Percentiles rank a stretch among this genome's conserved stretches.
Conservation (phyloP, 2,329 filamentous ascomycete genomes). For the Domatiomyces catenatus region DNA sequence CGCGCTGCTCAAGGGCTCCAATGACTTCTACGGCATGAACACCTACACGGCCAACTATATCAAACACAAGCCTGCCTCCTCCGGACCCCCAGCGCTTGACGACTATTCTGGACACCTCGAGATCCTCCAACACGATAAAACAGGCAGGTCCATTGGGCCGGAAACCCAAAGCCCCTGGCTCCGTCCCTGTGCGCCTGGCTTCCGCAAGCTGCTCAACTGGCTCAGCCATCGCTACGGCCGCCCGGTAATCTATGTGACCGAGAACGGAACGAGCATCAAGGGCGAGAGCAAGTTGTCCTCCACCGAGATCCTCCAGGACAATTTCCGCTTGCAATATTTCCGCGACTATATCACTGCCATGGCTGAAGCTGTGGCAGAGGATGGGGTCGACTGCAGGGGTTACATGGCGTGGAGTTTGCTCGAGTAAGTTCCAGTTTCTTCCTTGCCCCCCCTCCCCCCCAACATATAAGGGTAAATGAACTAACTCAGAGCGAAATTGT, state of each 20-base stretch:
- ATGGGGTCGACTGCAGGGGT: slow-evolving; percentile 62
- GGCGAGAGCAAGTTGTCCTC: slow-evolving; percentile 54
- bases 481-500: slow-evolving; percentile 2
- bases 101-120: slow-evolving; percentile 68
- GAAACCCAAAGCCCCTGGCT: slow-evolving; percentile 76
- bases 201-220: slow-evolving; percentile 63
- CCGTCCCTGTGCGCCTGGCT: slow-evolving; percentile 57
- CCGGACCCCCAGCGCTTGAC: too few relatives aligned
- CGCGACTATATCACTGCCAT: slow-evolving; percentile 60
- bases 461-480: slow-evolving; percentile 9
- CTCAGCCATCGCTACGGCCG: slow-evolving; percentile 59
- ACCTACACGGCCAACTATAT: slow-evolving; percentile 85
- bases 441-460: not conserved
- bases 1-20: slow-evolving; percentile 64
- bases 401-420: slow-evolving; percentile 81
- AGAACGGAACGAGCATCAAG: slow-evolving; percentile 75
- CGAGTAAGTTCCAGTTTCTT: slow-evolving; percentile 43
- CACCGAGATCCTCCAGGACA: slow-evolving; percentile 55
- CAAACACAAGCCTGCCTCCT: slow-evolving; percentile 44
- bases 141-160: slow-evolving; percentile 57
- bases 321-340: slow-evolving; percentile 70
- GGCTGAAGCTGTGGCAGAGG: slow-evolving; percentile 53
- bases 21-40: slow-evolving; percentile 93
- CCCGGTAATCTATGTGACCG: slow-evolving; percentile 73
- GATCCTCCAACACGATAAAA: slow-evolving; percentile 53